A percentile compares a stretch with the other conserved stretches of the same genome.
Conservation (phyloP, 139 green algal genomes). For the Chlamydomonas schloesseri region DNA sequence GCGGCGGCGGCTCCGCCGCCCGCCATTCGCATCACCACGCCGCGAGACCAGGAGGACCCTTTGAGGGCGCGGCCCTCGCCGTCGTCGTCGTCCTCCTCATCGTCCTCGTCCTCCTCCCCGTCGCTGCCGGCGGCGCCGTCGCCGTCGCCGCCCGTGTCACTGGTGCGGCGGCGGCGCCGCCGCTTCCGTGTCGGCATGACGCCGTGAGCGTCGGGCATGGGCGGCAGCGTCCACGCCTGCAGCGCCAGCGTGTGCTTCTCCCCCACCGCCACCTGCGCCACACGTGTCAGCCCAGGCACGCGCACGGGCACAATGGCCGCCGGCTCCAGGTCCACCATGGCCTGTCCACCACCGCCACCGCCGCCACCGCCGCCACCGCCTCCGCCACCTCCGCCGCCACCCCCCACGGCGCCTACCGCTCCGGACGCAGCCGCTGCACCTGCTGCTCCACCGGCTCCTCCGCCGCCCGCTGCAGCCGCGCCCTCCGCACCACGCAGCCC, state of each 20-base stretch:
- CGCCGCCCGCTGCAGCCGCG: conserved; percentile 18
- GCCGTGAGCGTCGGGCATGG: conserved; percentile 49
- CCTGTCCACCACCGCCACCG: too few relatives aligned
- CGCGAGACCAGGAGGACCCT: too few relatives aligned
- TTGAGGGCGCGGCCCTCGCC: not conserved
- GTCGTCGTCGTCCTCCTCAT: not conserved
- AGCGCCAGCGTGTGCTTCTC: conserved; percentile 94
- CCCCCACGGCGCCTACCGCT: not conserved
- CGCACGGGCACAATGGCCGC: conserved; percentile 32
- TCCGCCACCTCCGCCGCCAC: not conserved
- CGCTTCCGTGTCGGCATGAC: conserved; percentile 9
- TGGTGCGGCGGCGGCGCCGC: not conserved
- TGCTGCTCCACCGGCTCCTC: not conserved
- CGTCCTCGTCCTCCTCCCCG: too few relatives aligned
- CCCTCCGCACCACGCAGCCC: not conserved
- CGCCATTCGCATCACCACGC: too few relatives aligned
- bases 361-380: not conserved
- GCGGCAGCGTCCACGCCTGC: conserved; percentile 72
- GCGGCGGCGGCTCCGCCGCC: not conserved
- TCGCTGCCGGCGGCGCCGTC: conserved; percentile 17
- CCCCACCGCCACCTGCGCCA: conserved; percentile 77
- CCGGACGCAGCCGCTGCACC: not conserved
- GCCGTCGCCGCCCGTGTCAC: not conserved
- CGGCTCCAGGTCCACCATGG: not conserved
- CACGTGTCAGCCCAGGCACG: conserved; percentile 76